Evolutionary conservation across 2,329 filamentous ascomycete species (phyloP).

Genomic region (Cladosporium sp.): DNA sequence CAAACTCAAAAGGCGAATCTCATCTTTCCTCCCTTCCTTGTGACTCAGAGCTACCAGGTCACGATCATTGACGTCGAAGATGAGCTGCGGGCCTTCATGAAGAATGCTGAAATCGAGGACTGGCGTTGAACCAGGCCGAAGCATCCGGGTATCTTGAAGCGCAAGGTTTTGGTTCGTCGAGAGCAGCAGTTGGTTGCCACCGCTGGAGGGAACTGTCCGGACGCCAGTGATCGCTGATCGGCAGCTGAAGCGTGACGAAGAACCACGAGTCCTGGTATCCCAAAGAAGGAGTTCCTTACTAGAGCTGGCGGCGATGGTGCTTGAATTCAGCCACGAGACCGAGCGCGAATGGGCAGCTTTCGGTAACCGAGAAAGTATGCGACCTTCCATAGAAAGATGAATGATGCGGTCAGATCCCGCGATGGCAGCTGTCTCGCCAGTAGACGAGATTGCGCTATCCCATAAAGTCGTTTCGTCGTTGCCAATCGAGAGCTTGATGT

Average conservation of each 20-base stretch:
- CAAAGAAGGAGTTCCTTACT: slow-evolving; percentile 31
- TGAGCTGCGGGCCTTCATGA: slow-evolving; percentile 18
- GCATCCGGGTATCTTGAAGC: slow-evolving; percentile 19
- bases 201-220: slow-evolving; percentile 1
- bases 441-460: background rate
- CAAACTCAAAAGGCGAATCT: slow-evolving; percentile 23
- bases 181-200: slow-evolving; percentile 15
- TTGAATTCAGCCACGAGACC: slow-evolving; percentile 29
- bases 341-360: background rate
- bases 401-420: background rate
- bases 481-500: background rate
- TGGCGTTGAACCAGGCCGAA: background rate
- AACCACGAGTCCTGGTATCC: slow-evolving; percentile 19
- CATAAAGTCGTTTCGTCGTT: slow-evolving; percentile 3
- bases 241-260: slow-evolving; percentile 11
- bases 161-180: slow-evolving; percentile 15
- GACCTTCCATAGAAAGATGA: slow-evolving; percentile 12
- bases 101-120: slow-evolving; percentile 9
- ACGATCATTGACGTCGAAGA: slow-evolving; percentile 17
- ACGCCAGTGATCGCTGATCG: slow-evolving; percentile 16
- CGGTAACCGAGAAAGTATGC: background rate
- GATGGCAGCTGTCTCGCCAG: slow-evolving; percentile 5
- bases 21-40: slow-evolving; percentile 12
- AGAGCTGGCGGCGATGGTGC: slow-evolving; percentile 29
- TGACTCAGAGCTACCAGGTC: slow-evolving; percentile 17